phyloP scores from a whole-genome alignment of 192 early-diverging fungal genomes.

The Phycomyces nitens region DNA sequence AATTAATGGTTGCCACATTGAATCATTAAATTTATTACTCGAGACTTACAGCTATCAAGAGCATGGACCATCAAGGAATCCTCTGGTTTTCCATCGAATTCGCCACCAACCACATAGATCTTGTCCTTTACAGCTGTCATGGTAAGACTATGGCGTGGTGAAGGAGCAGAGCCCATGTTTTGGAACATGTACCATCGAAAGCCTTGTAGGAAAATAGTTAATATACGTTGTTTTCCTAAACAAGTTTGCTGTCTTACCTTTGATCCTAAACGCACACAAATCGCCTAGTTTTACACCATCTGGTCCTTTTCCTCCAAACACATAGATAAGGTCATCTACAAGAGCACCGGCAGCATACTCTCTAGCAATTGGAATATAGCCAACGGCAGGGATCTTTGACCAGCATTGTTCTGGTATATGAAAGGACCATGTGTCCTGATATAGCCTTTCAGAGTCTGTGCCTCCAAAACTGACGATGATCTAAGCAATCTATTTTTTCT shows the following conservation, averaged over 20 bases:
- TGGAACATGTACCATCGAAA: slow-evolving; percentile 50
- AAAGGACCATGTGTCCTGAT: slow-evolving; percentile 59
- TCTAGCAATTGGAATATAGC: slow-evolving; percentile 45
- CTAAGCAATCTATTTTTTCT: neutral
- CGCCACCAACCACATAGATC: slow-evolving; percentile 53
- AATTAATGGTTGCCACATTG: neutral
- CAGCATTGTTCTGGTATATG: slow-evolving; percentile 43
- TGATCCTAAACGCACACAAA: slow-evolving; percentile 49
- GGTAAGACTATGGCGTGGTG: slow-evolving; percentile 39
- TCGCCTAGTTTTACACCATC: slow-evolving; percentile 48
- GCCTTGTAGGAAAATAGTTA: slow-evolving; percentile 19
- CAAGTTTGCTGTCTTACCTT: slow-evolving; percentile 32
- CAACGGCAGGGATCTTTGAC: slow-evolving; percentile 39
- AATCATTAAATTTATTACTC: neutral
- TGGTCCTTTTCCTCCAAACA: slow-evolving; percentile 48
- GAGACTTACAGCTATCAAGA: slow-evolving; percentile 49
- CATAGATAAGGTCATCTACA: slow-evolving; percentile 48
- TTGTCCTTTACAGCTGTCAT: slow-evolving; percentile 49
- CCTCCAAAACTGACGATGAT: slow-evolving; percentile 50
- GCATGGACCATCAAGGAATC: slow-evolving; percentile 38
- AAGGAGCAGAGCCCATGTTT: slow-evolving; percentile 43
- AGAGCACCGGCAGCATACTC: slow-evolving; percentile 39
- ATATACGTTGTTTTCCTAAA: neutral
- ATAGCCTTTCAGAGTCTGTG: slow-evolving; percentile 45
- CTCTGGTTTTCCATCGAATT: slow-evolving; percentile 40